These are phyloP conservation scores for Diaporthe longicolla DNA, from an alignment of 2,329 filamentous ascomycete species.

Conservation along the genomic window DNA sequence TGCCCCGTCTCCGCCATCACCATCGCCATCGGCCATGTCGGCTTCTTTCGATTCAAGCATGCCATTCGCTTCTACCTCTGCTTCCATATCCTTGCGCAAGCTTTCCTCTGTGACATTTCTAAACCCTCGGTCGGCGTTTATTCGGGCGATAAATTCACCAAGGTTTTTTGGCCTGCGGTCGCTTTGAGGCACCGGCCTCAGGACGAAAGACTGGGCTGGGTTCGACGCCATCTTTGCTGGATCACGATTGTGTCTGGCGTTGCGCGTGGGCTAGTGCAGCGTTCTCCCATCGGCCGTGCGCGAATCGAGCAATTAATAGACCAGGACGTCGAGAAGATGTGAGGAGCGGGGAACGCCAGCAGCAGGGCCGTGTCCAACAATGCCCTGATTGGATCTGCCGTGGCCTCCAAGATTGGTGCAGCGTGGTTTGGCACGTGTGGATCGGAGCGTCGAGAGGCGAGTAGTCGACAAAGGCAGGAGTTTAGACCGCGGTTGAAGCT, in stretches of 20 bases:
- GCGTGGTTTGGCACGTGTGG: neutral
- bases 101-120: conserved; percentile 82
- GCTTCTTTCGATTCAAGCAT: conserved; percentile 58
- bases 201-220: conserved; percentile 61
- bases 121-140: conserved; percentile 86
- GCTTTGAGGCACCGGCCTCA: conserved; percentile 74
- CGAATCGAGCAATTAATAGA: too few relatives aligned
- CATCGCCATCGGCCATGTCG: conserved; percentile 60
- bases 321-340: neutral
- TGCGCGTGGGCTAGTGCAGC: neutral
- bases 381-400: neutral
- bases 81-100: conserved; percentile 76
- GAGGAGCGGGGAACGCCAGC: too few relatives aligned
- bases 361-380: neutral
- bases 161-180: conserved; percentile 73
- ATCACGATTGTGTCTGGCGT: neutral
- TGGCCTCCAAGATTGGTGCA: neutral
- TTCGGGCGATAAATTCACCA: conserved; percentile 82
- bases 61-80: conserved; percentile 59
- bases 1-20: conserved; percentile 58
- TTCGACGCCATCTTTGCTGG: conserved; percentile 44
- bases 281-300: neutral
- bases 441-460: neutral
- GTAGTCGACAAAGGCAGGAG: neutral
- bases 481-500: conserved; percentile 10